A percentile compares a stretch with the other conserved stretches of the same genome.
These are phyloP conservation scores for Ustilago vetiveriae DNA, from an alignment of 1,284 basidiomycete species.

Conservation along the genomic window DNA sequence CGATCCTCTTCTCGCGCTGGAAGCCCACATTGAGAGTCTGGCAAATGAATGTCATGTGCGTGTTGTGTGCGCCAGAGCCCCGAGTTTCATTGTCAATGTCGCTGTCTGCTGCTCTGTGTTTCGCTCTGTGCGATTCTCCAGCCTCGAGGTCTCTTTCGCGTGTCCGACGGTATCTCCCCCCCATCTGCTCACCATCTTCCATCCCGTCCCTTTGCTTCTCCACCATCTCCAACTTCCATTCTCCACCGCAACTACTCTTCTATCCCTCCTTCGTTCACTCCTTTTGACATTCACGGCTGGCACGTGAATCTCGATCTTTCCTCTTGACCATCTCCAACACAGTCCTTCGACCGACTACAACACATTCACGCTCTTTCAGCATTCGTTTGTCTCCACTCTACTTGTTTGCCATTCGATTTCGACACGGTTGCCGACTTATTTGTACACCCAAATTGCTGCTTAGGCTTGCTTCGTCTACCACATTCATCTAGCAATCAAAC, in stretches of 20 bases:
- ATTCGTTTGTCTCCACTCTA: not conserved
- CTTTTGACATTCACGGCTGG: constrained; percentile 31
- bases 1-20: too few relatives aligned
- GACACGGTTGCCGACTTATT: too few relatives aligned
- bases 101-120: not conserved
- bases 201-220: constrained; percentile 1
- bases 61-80: too few relatives aligned
- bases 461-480: not conserved
- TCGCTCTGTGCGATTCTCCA: too few relatives aligned
- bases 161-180: too few relatives aligned
- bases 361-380: constrained; percentile 17
- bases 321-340: not conserved
- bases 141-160: too few relatives aligned
- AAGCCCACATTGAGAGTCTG: too few relatives aligned
- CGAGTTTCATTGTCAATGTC: too few relatives aligned
- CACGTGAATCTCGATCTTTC: constrained; percentile 11
- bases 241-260: not conserved
- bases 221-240: constrained; percentile 10
- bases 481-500: not conserved
- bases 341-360: not conserved
- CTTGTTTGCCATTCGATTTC: not conserved
- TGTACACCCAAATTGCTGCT: too few relatives aligned
- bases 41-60: too few relatives aligned
- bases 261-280: not conserved
- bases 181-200: not conserved